Evolutionary conservation across 2,329 filamentous ascomycete genomes (phyloP), one percentile per base, ranked within the genome.

Genomic region (Neofusicoccum kwambonambiense): DNA sequence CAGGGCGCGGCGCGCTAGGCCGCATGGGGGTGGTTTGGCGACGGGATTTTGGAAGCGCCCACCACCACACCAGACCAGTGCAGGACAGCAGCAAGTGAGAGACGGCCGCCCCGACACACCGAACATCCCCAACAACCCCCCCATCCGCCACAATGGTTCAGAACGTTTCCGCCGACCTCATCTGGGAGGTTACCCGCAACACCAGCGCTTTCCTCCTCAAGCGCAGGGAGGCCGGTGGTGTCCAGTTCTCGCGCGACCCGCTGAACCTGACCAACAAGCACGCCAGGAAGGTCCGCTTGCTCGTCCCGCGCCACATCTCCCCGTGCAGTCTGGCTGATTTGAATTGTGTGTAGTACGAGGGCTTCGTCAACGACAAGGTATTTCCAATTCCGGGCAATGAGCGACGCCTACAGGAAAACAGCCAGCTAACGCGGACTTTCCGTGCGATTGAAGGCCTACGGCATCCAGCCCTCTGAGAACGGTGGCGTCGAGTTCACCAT

Each of bases 321-420:
- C 17, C 41, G 27, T 50, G 34, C 42, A 58, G 50, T 66, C 68
- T 67, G 22, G 62, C 74, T 77, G 71, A 76, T 64, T 54, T 49
- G 60, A 49, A 35, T 27, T n/a, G 2, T 50, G 62, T 47, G 41
- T 78, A 96, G 92, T 87, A 97, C 82, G 91, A 91, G 75, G 95
- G 95, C 77, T 96, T 93, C 82, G 88, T 92, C 82, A 97, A 96
- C 86, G 87, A 89, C 80, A 95, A 97, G 91, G 92, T 95, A 90
- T 74, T 69, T 44, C 44, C 35, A 64, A 60, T 57, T 60, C 52
- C 52, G 27, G 61, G 47, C 68, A 64, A 57, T 64, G 44, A 19
- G 13, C 45, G 41, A 58, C 49, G 37, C 60, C 19, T 22, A 22
- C 19, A 3, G 19, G 15, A 44, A 27, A 41, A 13, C 35, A 12